phyloP scores from a whole-genome alignment of 1,284 basidiomycete species.

The Neotropicomus parvogracilis region DNA sequence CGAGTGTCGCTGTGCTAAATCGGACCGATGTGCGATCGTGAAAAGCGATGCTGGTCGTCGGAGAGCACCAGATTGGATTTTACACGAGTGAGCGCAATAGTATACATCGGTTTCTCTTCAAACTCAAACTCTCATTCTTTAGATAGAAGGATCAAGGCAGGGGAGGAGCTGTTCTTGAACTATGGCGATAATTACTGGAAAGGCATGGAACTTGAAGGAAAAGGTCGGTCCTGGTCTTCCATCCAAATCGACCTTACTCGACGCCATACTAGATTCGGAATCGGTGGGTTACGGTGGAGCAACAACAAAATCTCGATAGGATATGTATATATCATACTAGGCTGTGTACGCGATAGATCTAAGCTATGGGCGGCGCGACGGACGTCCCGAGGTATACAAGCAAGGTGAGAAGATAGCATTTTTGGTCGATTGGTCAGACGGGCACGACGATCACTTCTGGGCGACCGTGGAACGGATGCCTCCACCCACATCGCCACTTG shows the following conservation, averaged over 20 bases:
- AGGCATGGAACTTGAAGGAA: not conserved
- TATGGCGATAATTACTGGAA: conserved; percentile 42
- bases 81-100: conserved; percentile 43
- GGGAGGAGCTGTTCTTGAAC: conserved; percentile 44
- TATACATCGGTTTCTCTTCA: too few species aligned
- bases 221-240: not conserved
- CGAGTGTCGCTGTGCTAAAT: not conserved
- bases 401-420: not conserved
- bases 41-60: conserved; percentile 41
- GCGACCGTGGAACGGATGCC: conserved; percentile 41
- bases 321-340: not conserved
- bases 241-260: too few species aligned
- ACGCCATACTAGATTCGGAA: too few species aligned
- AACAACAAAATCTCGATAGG: not conserved
- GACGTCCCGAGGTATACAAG: not conserved
- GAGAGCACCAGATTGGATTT: conserved; percentile 49
- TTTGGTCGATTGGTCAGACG: conserved; percentile 16
- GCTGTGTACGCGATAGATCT: not conserved
- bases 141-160: conserved; percentile 36
- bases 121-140: not conserved
- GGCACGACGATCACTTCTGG: conserved; percentile 36
- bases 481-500: conserved; percentile 43
- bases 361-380: not conserved
- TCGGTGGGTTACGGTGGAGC: not conserved
- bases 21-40: conserved; percentile 11